Evolutionary conservation across 495 filamentous ascomycete species (phyloP), one percentile per base, ranked within the genome.

Genomic region (Aspergillus olivimuriae): DNA sequence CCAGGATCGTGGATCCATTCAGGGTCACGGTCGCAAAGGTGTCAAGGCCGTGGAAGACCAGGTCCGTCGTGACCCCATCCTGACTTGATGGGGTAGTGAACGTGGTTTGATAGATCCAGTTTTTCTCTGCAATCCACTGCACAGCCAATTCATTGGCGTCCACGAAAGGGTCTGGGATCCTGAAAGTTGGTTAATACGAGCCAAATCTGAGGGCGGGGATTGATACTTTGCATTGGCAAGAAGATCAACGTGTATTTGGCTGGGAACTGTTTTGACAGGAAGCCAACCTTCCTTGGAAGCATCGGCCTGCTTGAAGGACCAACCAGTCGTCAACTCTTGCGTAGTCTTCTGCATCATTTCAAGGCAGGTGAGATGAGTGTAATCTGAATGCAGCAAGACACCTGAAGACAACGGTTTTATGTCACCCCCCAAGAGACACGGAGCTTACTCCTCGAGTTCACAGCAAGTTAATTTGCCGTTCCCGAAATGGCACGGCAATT

Each of bases 101-200:
- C 3, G 12, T 37, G 5, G 39, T 43, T 8, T 11, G 35, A 35
- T 48, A 89, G 15, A 73, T 53, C 85, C 85, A 89, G 46, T 66
- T 60, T 18, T 69, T 67, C 55, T 88, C 83, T 43, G 80, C 83
- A 12, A 89, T 69, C 84, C 84, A 87, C 68, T 86, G 85, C 8
- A 83, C 77, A 39, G 74, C 65, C 26, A 75, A 68, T 59, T 89
- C 85, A 55, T 86, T 86, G 62, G 82, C 74, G 38, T 75, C 80
- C 45, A 83, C 67, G 53, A 78, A 84, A 2, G 83, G 81, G 49
- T 89, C 75, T 7, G 80, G 71, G 47, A 87, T 88, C 61, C 34
- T 67, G 52, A n/a, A 82, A 15, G 87, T 28, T 5, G 74, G 54
- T 89, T 84, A 16, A 83, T 66, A 56, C 87, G 83, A 24, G 87